Conservation (phyloP, 2,329 filamentous ascomycete species). For the Pseudogymnoascus sp. region DNA sequence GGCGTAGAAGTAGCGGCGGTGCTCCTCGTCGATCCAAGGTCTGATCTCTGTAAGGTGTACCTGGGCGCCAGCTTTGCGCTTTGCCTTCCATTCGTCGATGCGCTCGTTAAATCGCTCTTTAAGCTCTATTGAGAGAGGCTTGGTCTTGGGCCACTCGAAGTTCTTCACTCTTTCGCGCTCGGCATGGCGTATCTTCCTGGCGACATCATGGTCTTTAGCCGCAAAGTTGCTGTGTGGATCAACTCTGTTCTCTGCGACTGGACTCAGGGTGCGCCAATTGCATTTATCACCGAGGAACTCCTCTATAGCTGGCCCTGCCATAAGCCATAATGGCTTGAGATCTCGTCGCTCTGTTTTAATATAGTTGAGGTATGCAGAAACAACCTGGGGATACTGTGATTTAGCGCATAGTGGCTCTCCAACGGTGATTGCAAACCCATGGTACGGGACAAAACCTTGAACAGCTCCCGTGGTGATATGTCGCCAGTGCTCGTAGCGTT, state of each 20-base stretch:
- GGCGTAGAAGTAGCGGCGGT: conserved; percentile 80
- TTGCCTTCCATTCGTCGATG: conserved; percentile 70
- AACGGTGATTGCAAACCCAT: conserved; percentile 72
- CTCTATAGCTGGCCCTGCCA: conserved; percentile 72
- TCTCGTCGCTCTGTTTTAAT: conserved; percentile 61
- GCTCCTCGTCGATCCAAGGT: conserved; percentile 76
- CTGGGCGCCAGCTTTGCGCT: conserved; percentile 68
- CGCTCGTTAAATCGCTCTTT: conserved; percentile 61
- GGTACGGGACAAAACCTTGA: conserved; percentile 70
- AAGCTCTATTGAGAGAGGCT: conserved; percentile 56
- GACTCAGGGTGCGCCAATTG: conserved; percentile 82
- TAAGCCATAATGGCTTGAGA: conserved; percentile 69
- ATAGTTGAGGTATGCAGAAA: conserved; percentile 65
- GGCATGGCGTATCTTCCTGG: conserved; percentile 74
- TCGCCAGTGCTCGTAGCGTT: conserved; percentile 80
- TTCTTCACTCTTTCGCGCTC: conserved; percentile 80
- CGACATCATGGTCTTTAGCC: conserved; percentile 64
- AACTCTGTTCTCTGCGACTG: conserved; percentile 81
- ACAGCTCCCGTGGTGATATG: conserved; percentile 72
- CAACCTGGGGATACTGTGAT: conserved; percentile 65
- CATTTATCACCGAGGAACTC: conserved; percentile 71
- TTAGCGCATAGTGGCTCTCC: conserved; percentile 80
- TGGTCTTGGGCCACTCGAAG: conserved; percentile 59
- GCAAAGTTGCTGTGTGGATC: conserved; percentile 62
- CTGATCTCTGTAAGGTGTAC: conserved; percentile 85